Evolutionary conservation across 1,139 yeast genomes (phyloP).

Genomic region (Candida pseudoviswanathii): DNA sequence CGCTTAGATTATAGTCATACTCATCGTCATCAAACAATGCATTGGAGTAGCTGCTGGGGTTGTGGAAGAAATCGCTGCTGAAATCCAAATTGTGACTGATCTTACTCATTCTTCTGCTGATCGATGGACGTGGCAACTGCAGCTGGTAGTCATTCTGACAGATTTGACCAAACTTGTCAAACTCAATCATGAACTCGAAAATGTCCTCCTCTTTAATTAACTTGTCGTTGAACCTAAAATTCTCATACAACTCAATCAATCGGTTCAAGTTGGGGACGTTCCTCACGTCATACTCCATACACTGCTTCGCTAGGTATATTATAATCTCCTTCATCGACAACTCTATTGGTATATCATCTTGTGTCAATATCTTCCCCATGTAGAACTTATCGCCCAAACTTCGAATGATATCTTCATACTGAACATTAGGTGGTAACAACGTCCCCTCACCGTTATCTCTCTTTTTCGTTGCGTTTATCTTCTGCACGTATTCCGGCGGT

Average conservation of each 20-base stretch:
- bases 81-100: constrained; percentile 8
- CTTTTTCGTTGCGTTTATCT: constrained; percentile 21
- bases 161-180: constrained; percentile 24
- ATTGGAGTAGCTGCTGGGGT: not conserved
- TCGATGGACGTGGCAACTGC: constrained; percentile 12
- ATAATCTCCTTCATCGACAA: constrained; percentile 52
- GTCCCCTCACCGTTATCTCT: constrained; percentile 23
- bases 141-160: constrained; percentile 19
- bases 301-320: constrained; percentile 22
- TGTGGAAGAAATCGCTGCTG: constrained; percentile 8
- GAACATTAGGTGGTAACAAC: constrained; percentile 57
- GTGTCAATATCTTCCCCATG: constrained; percentile 41
- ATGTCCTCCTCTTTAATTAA: constrained; percentile 64
- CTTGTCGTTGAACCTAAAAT: constrained; percentile 65
- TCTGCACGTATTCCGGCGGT: constrained; percentile 44
- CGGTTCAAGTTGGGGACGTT: constrained; percentile 26
- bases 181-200: constrained; percentile 53
- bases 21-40: constrained; percentile 10
- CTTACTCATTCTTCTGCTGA: constrained; percentile 9
- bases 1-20: constrained; percentile 9
- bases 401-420: constrained; percentile 65
- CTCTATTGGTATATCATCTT: constrained; percentile 39
- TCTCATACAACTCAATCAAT: constrained; percentile 64
- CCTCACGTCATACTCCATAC: constrained; percentile 1
- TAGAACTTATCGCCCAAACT: constrained; percentile 56